Percentiles rank a stretch among this genome's conserved stretches.
phyloP scores from a whole-genome alignment of 257 asterid species.

The Solanum chiquidenum region DNA sequence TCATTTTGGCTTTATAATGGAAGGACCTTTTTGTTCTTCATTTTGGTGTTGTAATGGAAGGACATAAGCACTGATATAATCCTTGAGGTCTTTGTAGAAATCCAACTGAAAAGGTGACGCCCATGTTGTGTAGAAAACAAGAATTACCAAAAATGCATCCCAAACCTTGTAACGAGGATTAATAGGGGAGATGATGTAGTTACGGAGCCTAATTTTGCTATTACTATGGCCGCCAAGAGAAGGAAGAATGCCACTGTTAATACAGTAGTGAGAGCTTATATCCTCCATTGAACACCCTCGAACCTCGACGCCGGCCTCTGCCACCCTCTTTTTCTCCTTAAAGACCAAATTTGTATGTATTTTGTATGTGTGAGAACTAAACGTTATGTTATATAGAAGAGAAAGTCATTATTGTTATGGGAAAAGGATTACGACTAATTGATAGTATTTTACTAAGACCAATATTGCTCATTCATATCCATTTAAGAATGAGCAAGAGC shows the following conservation, averaged over 20 bases:
- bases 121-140: constrained; percentile 89
- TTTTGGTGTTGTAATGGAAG: no score
- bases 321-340: neutral
- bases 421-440: neutral
- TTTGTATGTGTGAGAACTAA: neutral
- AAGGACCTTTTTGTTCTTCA: no score
- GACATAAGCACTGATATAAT: no score
- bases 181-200: constrained; percentile 38
- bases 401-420: neutral
- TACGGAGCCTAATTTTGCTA: constrained; percentile 30
- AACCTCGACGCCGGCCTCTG: neutral
- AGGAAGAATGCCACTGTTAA: constrained; percentile 46
- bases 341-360: no score
- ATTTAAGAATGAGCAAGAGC: no score
- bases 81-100: constrained; percentile 37
- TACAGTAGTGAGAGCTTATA: constrained; percentile 32
- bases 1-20: no score
- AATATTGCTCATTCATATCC: no score
- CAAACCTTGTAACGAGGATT: constrained; percentile 52
- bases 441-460: no score
- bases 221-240: constrained; percentile 56
- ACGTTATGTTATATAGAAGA: neutral
- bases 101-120: constrained; percentile 69
- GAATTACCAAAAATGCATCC: constrained; percentile 39
- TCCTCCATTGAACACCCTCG: constrained; percentile 21